Conservation (phyloP, 1,284 basidiomycete genomes). For the Rhodotorula sp. region DNA sequence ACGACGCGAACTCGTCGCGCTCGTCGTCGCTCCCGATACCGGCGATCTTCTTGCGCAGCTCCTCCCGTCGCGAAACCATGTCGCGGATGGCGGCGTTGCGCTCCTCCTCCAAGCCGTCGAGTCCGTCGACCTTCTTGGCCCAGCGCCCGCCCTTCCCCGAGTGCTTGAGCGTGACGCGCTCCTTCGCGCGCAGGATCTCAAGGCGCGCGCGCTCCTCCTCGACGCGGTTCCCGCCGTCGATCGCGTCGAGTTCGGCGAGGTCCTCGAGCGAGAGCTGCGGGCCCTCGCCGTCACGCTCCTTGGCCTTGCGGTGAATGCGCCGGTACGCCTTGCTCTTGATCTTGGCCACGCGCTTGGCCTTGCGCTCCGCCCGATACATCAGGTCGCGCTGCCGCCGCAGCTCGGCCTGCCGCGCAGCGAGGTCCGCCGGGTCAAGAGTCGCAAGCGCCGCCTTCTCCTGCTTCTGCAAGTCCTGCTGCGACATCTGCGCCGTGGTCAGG, state of each 20-base stretch:
- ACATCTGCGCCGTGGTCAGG: slow-evolving; percentile 49
- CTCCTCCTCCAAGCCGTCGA: slow-evolving; percentile 52
- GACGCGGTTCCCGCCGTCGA: slow-evolving; percentile 60
- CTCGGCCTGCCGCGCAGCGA: slow-evolving; percentile 74
- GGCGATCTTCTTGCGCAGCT: slow-evolving; percentile 67
- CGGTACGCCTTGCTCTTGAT: slow-evolving; percentile 96
- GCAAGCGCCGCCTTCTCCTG: slow-evolving; percentile 40
- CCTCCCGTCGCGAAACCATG: slow-evolving; percentile 73
- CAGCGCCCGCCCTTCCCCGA: slow-evolving; percentile 51
- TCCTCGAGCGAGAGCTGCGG: slow-evolving; percentile 55
- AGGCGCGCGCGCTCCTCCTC: slow-evolving; percentile 64
- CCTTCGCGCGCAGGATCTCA: slow-evolving; percentile 76
- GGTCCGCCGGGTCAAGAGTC: slow-evolving; percentile 63
- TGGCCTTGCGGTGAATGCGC: slow-evolving; percentile 73
- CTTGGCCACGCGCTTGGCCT: slow-evolving; percentile 86
- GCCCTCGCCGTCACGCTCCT: slow-evolving; percentile 52
- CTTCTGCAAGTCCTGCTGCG: slow-evolving; percentile 40
- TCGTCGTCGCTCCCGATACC: slow-evolving; percentile 40
- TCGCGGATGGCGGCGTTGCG: slow-evolving; percentile 60
- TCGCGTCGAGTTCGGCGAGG: slow-evolving; percentile 53
- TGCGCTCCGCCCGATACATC: slow-evolving; percentile 89
- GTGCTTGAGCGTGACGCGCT: slow-evolving; percentile 81
- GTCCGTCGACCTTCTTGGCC: slow-evolving; percentile 63
- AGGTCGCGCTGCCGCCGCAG: slow-evolving; percentile 86
- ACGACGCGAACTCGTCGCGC: slow-evolving; percentile 38